phyloP scores from a whole-genome alignment of 2,329 filamentous ascomycete species.

The Aspergillus awamori region DNA sequence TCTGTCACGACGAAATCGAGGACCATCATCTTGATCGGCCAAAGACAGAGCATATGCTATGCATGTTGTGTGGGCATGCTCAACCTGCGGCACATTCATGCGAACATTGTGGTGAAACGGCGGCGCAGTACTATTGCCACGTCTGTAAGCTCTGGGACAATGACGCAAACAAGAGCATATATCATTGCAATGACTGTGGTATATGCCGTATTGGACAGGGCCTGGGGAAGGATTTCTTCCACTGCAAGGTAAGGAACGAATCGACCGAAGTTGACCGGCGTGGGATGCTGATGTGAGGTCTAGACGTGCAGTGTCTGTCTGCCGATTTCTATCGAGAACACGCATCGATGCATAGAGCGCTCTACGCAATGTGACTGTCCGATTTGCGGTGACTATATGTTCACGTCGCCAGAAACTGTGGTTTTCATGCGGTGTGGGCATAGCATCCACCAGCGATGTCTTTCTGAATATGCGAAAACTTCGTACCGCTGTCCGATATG shows the following conservation, averaged over 20 bases:
- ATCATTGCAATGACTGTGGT: slow-evolving; percentile 94
- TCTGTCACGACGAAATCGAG: slow-evolving; percentile 86
- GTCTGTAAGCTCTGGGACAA: slow-evolving; percentile 98
- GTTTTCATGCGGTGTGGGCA: slow-evolving; percentile 96
- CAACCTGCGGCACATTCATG: slow-evolving; percentile 82
- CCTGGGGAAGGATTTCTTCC: slow-evolving; percentile 93
- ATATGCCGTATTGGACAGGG: slow-evolving; percentile 91
- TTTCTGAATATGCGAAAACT: slow-evolving; percentile 80
- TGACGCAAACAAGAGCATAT: slow-evolving; percentile 85
- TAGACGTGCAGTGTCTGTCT: slow-evolving; percentile 93
- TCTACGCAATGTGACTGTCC: slow-evolving; percentile 95
- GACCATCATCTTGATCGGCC: slow-evolving; percentile 77
- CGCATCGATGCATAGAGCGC: slow-evolving; percentile 91
- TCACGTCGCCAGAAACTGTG: slow-evolving; percentile 83
- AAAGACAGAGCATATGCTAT: slow-evolving; percentile 93
- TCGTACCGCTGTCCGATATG: slow-evolving; percentile 97
- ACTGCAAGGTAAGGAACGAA: slow-evolving; percentile 76
- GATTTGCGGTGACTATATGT: slow-evolving; percentile 95
- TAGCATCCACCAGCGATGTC: slow-evolving; percentile 89
- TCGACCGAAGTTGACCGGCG: not conserved
- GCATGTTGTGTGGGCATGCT: slow-evolving; percentile 88
- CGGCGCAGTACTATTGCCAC: slow-evolving; percentile 88
- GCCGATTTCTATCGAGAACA: slow-evolving; percentile 78
- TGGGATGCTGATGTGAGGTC: slow-evolving; percentile 19
- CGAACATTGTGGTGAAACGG: slow-evolving; percentile 71